Base-by-base conservation (phyloP, 108 stramenopile genomes). In the Fragilaria crotonensis region DNA sequence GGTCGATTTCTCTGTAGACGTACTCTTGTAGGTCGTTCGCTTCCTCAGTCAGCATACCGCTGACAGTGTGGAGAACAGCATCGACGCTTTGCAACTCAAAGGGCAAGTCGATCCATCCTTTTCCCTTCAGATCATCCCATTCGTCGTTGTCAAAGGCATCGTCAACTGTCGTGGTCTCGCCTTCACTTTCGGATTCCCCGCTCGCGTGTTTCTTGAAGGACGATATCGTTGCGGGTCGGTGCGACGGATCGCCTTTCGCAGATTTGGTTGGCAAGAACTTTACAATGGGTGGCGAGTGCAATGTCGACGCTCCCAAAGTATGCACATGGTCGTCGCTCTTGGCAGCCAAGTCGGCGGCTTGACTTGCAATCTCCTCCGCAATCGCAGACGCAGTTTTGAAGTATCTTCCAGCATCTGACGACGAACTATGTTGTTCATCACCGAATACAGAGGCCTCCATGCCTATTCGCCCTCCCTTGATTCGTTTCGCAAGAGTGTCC, bases 61-160 rank as follows among this genome's bases (percentile, higher is more conserved):
- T 67, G 3, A 90, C 87, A 20, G 76, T 75, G 22, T 81, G 62
- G 4, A 90, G 51, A n/a, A 86, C 78, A 14, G 84, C 84, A 73
- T 94, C 89, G n/a, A 88, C 84, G 30, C 76, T 68, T 52, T 81
- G 79, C 0, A 91, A 68, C 60, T 91, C 89, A 62, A 85, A 91
- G 0, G 83, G 68, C 61, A 84, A 51, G 48, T 87, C 69, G 17
- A 68, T 71, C 77, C 78, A 89, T 45, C 75, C 71, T 25, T 72
- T 68, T n/a, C 65, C 71, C 30, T 81, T 68, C 25, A 90, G 54
- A 9, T 86, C 85, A 31, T 77, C 77, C 83, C 81, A 88, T 64
- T 88, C 87, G 30, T 78, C 62, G 11, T 63, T 46, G 4, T 62
- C 48, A 20, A 49, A 65, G 46, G 33, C 0, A 9, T 30, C 30